Base-by-base conservation (phyloP, 768 basidiomycete species). In the Mycena olivaceomarginata region DNA sequence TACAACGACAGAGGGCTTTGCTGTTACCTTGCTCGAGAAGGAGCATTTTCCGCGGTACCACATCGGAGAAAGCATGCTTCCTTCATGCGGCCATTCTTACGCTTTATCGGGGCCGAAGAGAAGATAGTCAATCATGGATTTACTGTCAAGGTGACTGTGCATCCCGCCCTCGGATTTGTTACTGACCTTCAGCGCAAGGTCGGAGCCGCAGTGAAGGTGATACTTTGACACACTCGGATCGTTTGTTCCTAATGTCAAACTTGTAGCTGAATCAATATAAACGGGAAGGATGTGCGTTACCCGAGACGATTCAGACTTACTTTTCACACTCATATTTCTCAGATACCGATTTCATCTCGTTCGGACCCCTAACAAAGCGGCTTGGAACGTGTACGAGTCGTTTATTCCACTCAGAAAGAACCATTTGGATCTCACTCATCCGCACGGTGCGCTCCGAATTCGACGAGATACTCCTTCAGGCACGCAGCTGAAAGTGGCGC, bases 311-410 rank as follows among this genome's bases (percentile, higher is more conserved):
- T 18, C 25, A 9, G 20, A 39, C 4, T 67, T 25, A 13, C 20
- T 18, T 9, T 22, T 18, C 5, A 22, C 13, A 40, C 10, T 25
- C 22, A 3, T 16, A 22, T 41, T 12, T 2, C 57, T 4, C 69
- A 93, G 92, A 92, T 81, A 90, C 92, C 4, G 90, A 93, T 80
- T 93, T 94, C 79, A 83, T 92, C 74, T 87, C 88, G 13, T n/a
- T 80, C 89, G 9, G 90, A 90, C n/a, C 71, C 87, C 87, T 11
- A 80, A 83, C 2, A 92, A 92, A 72, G 83, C 82, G 65, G 85
- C 93, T 0, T 94, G 92, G 92, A 94, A 94, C 79, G 92, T 94
- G 91, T 92, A 70, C 70, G 90, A 87, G 10, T 37, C 4, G 41
- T 62, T 1, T 18, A 22, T 46, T n/a, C n/a, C 40, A n/a, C 16